Evolutionary conservation across 306 rosid genomes (phyloP).

Genomic region (Cucumis sativus): DNA sequence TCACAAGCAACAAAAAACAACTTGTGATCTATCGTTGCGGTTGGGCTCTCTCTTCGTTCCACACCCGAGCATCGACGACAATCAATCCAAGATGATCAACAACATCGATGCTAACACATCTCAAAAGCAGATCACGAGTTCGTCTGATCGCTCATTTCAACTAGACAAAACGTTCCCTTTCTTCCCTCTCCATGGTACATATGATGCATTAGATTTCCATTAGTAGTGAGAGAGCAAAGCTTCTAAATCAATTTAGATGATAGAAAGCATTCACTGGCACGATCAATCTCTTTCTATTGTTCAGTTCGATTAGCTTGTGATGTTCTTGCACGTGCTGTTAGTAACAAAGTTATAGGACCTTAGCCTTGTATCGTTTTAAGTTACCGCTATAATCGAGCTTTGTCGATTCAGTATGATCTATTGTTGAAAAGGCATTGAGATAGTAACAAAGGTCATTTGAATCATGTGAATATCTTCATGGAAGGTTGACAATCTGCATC

Average conservation of each 20-base stretch:
- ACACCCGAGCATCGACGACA: constrained; percentile 6
- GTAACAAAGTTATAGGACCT: not conserved
- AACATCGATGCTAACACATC: not conserved
- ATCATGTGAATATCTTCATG: not conserved
- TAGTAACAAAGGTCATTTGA: not conserved
- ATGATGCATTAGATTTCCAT: not conserved
- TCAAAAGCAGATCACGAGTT: not conserved
- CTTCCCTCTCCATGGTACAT: not conserved
- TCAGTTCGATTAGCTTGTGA: not conserved
- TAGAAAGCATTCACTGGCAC: not conserved
- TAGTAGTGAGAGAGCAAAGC: not conserved
- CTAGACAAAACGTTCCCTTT: not conserved
- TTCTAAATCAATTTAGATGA: too few species aligned
- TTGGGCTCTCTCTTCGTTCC: constrained; percentile 31
- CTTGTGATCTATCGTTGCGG: constrained; percentile 59
- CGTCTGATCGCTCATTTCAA: not conserved
- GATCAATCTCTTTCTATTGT: not conserved
- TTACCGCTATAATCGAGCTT: not conserved
- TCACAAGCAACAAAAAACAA: constrained; percentile 9
- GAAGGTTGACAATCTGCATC: not conserved
- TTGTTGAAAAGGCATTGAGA: not conserved
- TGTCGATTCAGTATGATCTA: not conserved
- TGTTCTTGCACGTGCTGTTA: not conserved
- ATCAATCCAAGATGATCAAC: constrained; percentile 10
- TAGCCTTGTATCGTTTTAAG: not conserved